These are phyloP conservation scores for Solanum chaucha DNA, from an alignment of 257 asterid genomes.

Conservation along the genomic window DNA sequence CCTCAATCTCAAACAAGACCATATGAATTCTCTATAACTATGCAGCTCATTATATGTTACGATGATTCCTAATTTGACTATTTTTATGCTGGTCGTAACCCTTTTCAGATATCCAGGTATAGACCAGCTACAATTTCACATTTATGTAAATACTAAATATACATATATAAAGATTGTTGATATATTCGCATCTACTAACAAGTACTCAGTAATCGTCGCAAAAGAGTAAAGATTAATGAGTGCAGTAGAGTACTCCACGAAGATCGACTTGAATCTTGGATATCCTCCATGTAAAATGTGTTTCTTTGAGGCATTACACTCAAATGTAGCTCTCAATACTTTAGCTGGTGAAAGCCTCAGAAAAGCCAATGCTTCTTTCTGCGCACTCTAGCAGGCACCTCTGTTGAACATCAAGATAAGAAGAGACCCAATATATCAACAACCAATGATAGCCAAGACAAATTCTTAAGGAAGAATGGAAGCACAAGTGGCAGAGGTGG, in stretches of 20 bases:
- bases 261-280: not conserved
- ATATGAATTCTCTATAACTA: not conserved
- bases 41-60: not conserved
- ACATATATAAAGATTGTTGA: not conserved
- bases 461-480: not conserved
- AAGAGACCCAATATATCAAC: not conserved
- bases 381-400: constrained; percentile 52
- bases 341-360: constrained; percentile 8
- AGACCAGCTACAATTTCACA: not conserved
- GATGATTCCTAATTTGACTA: not conserved
- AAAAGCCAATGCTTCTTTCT: constrained; percentile 82
- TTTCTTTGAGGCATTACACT: not conserved
- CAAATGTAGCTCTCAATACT: not conserved
- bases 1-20: not conserved
- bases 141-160: not conserved
- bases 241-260: not conserved
- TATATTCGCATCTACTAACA: not conserved
- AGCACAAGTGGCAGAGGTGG: not conserved
- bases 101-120: not conserved
- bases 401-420: constrained; percentile 22
- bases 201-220: not conserved
- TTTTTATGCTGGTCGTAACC: not conserved
- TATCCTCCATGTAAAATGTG: not conserved
- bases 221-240: not conserved
- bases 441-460: not conserved